phyloP scores from a whole-genome alignment of 1,284 basidiomycete genomes.

The Vanrija pseudolonga region DNA sequence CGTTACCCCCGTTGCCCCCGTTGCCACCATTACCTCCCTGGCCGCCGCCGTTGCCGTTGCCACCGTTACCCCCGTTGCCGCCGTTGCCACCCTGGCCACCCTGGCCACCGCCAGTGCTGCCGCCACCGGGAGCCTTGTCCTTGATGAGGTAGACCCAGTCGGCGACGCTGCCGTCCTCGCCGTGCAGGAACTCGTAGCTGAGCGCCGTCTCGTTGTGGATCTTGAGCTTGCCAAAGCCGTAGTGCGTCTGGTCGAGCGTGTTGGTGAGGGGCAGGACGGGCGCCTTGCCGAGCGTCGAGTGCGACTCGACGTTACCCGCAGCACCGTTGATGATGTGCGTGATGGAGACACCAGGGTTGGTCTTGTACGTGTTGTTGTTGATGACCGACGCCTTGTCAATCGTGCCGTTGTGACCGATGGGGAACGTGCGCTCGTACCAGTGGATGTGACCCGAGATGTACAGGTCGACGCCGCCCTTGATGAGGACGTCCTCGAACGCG shows the following conservation, averaged over 20 bases:
- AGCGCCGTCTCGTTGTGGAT: slow-evolving; percentile 35
- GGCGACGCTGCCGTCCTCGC: slow-evolving; percentile 20
- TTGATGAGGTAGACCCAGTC: slow-evolving; percentile 26
- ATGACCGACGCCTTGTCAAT: slow-evolving; percentile 26
- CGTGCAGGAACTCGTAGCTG: slow-evolving; percentile 25
- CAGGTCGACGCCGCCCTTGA: slow-evolving; percentile 44
- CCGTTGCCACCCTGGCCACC: too few species aligned
- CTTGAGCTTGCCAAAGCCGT: slow-evolving; percentile 33
- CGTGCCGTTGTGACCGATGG: slow-evolving; percentile 31
- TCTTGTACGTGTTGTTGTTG: slow-evolving; percentile 36
- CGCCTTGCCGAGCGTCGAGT: slow-evolving; percentile 7
- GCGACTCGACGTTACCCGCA: slow-evolving; percentile 44
- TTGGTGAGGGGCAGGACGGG: slow-evolving; percentile 12
- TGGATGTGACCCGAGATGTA: slow-evolving; percentile 45
- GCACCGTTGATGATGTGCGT: slow-evolving; percentile 39
- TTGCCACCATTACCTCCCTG: background rate
- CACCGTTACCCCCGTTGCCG: too few species aligned
- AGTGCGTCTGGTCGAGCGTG: slow-evolving; percentile 28
- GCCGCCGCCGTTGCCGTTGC: too few species aligned
- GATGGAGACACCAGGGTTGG: slow-evolving; percentile 13
- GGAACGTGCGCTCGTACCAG: slow-evolving; percentile 43
- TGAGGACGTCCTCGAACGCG: slow-evolving; percentile 42
- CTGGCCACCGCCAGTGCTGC: background rate
- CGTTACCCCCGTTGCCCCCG: background rate
- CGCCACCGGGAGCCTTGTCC: background rate